Conservation (phyloP, 2,329 filamentous ascomycete genomes). For the Cladophialophora bantiana region DNA sequence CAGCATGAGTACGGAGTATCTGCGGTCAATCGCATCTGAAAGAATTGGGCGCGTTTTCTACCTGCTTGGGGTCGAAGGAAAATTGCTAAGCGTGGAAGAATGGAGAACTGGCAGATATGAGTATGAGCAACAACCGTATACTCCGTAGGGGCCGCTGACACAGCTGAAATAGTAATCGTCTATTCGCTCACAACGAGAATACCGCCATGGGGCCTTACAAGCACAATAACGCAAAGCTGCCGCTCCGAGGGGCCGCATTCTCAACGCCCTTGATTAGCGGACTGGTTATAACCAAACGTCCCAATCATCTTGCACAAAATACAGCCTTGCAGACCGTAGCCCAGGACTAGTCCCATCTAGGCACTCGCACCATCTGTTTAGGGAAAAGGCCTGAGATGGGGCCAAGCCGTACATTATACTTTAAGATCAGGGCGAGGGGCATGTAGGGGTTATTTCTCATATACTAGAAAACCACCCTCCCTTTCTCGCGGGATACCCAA, state of each 20-base stretch:
- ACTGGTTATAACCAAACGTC: neutral
- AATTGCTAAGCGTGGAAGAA: neutral
- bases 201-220: neutral
- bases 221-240: neutral
- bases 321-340: constrained; percentile 6
- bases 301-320: neutral
- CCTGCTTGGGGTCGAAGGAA: neutral
- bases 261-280: neutral
- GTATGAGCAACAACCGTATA: neutral
- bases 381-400: neutral
- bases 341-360: neutral
- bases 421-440: no score
- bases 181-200: neutral
- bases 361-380: constrained; percentile 12
- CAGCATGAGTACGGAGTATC: neutral
- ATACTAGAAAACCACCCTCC: neutral
- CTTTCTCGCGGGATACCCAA: neutral
- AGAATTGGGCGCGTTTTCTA: neutral
- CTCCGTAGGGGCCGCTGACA: neutral
- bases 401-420: neutral
- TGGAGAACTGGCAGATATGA: neutral
- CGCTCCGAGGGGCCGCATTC: neutral
- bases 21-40: neutral
- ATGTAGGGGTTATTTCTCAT: neutral
- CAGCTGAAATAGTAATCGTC: neutral